Evolutionary conservation across 768 basidiomycete genomes (phyloP).

Genomic region (Megacollybia marginata): DNA sequence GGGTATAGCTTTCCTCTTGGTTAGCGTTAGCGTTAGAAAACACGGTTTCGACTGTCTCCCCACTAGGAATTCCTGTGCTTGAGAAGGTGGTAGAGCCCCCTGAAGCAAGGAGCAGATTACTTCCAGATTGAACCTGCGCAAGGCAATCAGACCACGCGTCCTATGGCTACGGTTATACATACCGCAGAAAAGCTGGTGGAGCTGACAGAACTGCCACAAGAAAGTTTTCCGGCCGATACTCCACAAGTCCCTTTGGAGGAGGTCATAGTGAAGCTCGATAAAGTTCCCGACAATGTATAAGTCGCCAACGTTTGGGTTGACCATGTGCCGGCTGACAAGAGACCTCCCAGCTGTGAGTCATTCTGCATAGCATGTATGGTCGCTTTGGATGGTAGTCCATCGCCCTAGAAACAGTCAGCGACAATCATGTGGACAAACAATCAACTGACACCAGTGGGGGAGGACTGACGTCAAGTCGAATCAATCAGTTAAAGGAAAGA

Average conservation of each 20-base stretch:
- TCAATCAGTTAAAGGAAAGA: no score
- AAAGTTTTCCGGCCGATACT: constrained; percentile 35
- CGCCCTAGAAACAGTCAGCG: no score
- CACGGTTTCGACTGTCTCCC: constrained; percentile 32
- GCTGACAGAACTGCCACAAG: constrained; percentile 45
- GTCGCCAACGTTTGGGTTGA: constrained; percentile 56
- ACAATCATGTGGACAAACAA: no score
- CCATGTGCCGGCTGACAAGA: constrained; percentile 51
- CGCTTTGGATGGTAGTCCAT: constrained; percentile 34
- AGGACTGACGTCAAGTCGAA: no score
- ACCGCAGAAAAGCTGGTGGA: constrained; percentile 46
- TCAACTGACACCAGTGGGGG: no score
- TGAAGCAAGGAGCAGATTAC: constrained; percentile 40
- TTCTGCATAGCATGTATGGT: constrained; percentile 34
- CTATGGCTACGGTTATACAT: constrained; percentile 12
- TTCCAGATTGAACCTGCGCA: constrained; percentile 37
- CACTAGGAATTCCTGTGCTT: constrained; percentile 46
- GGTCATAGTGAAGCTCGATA: constrained; percentile 46
- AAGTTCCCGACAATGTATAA: constrained; percentile 38
- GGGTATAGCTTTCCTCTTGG: constrained; percentile 26
- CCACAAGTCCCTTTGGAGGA: constrained; percentile 55
- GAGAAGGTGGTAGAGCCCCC: constrained; percentile 43
- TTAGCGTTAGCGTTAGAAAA: constrained; percentile 29
- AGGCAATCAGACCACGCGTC: no score
- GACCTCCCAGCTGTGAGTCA: constrained; percentile 36